A percentile compares a stretch with the other conserved stretches of the same genome.
Conservation (phyloP, 352 stramenopile species). For the Phytopythium ostracodes region DNA sequence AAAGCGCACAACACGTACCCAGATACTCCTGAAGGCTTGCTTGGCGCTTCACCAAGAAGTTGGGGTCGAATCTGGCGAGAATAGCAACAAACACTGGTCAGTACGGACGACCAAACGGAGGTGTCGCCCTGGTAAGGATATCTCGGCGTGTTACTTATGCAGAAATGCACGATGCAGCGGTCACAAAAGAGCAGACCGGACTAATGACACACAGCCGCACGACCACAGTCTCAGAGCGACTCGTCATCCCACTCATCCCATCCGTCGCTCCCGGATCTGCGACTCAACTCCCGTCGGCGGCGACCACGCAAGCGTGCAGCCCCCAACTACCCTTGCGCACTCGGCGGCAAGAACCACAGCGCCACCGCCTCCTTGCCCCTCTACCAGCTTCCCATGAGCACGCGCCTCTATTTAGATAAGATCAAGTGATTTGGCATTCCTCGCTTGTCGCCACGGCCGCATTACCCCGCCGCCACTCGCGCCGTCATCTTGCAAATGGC, state of each 20-base stretch:
- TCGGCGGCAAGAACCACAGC: neutral
- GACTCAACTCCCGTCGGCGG: neutral
- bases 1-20: too few relatives aligned
- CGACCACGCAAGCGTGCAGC: too few relatives aligned
- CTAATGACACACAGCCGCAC: neutral
- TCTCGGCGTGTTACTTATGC: neutral
- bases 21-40: conserved; percentile 72
- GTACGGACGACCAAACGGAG: neutral
- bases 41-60: conserved; percentile 78
- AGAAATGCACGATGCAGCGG: neutral
- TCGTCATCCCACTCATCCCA: neutral
- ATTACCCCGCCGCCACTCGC: neutral
- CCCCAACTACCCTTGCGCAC: neutral
- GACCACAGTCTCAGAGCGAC: conserved; percentile 1
- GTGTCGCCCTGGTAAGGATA: neutral
- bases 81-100: neutral
- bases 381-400: neutral
- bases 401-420: conserved; percentile 60
- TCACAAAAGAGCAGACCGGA: neutral
- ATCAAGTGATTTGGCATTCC: conserved; percentile 89
- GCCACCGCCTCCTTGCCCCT: neutral
- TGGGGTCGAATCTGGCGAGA: conserved; percentile 71
- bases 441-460: conserved; percentile 14
- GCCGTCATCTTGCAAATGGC: neutral
- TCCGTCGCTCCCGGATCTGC: neutral